Evolutionary conservation across 371 early-diverging fungal species (phyloP).

Genomic region (Aphelidium insulamus): DNA sequence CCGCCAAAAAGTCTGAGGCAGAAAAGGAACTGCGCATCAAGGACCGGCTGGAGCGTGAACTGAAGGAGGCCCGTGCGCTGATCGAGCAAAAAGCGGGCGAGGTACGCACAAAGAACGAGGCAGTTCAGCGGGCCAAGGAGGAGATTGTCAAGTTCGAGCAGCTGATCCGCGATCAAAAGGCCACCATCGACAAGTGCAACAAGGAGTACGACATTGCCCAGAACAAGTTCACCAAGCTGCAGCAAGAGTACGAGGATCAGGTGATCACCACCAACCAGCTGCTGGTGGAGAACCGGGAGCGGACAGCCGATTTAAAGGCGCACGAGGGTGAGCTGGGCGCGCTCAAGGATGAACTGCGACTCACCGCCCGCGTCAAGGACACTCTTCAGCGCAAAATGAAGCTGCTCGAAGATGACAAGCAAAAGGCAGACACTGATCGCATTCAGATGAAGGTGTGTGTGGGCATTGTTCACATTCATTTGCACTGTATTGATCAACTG

Average conservation of each 20-base stretch:
- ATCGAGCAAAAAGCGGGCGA: slow-evolving; percentile 3
- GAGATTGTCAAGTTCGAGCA: neutral
- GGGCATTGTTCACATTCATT: no score
- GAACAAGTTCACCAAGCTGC: neutral
- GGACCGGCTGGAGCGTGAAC: slow-evolving; percentile 9
- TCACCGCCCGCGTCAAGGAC: slow-evolving; percentile 3
- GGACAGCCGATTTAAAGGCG: neutral
- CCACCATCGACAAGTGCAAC: neutral
- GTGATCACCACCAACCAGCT: neutral
- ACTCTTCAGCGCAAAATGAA: slow-evolving; percentile 5
- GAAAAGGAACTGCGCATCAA: slow-evolving; percentile 6
- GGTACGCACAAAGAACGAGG: slow-evolving; percentile 5
- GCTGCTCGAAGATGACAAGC: slow-evolving; percentile 6
- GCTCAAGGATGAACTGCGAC: neutral
- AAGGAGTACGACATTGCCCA: neutral
- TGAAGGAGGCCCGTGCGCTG: neutral
- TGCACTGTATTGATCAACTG: no score
- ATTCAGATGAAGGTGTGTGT: slow-evolving; percentile 5
- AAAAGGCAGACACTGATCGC: slow-evolving; percentile 4
- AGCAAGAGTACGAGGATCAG: slow-evolving; percentile 3
- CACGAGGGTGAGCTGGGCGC: neutral
- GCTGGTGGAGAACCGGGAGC: neutral
- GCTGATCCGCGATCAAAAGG: neutral
- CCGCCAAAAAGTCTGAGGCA: slow-evolving; percentile 9
- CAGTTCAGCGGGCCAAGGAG: neutral